phyloP scores from a whole-genome alignment of 345 rosid species.

The Moricandia moricandioides region DNA sequence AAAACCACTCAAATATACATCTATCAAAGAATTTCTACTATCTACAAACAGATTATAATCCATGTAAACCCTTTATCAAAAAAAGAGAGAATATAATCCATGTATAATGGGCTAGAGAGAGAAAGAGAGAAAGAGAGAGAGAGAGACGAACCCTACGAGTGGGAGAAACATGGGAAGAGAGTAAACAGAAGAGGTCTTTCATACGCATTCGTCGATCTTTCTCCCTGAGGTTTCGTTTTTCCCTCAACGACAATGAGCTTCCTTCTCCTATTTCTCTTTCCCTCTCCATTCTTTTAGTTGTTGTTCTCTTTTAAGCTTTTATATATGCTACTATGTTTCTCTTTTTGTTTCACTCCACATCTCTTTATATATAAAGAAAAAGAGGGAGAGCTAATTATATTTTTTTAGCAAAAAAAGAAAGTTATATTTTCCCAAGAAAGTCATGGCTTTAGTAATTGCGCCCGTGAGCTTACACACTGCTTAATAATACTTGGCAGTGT shows the following conservation, averaged over 20 bases:
- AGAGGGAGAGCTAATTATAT: not conserved
- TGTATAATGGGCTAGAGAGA: not conserved
- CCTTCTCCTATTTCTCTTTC: constrained; percentile 19
- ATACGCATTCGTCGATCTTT: constrained; percentile 23
- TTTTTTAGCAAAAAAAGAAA: too few species aligned
- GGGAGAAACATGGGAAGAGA: constrained; percentile 29
- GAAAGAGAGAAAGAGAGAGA: not conserved
- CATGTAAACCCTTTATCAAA: too few species aligned
- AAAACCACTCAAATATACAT: not conserved
- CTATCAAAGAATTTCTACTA: not conserved
- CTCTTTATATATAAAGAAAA: not conserved
- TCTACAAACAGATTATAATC: not conserved
- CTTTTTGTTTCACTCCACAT: not conserved
- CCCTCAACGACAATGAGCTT: constrained; percentile 17
- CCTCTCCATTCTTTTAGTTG: not conserved
- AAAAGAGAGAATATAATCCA: not conserved
- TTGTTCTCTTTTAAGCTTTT: not conserved
- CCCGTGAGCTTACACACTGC: constrained; percentile 27
- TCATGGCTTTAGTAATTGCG: constrained; percentile 6
- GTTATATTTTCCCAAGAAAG: not conserved
- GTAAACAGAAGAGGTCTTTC: constrained; percentile 24
- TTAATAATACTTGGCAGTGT: not conserved
- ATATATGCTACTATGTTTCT: not conserved
- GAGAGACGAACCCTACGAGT: constrained; percentile 16
- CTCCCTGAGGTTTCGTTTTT: constrained; percentile 36